Conservation (phyloP, 1,284 basidiomycete species). For the Boletus semigastroideus region DNA sequence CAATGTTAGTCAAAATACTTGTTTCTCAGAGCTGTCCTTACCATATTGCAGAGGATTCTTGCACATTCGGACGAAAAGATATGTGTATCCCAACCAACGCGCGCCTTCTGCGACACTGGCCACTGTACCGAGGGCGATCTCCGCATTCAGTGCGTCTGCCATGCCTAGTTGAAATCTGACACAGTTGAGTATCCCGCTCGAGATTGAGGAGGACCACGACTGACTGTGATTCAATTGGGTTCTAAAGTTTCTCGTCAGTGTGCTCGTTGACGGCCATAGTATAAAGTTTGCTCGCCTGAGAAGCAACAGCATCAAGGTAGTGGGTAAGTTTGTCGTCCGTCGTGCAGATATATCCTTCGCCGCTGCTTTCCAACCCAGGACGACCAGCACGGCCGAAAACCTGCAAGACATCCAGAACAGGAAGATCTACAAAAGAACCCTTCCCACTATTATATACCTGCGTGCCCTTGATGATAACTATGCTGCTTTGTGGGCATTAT, state of each 20-base stretch:
- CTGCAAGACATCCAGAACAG: conserved; percentile 94
- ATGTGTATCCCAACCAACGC: conserved; percentile 97
- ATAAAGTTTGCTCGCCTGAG: conserved; percentile 57
- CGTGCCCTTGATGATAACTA: conserved; percentile 97
- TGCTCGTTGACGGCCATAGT: neutral
- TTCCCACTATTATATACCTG: conserved; percentile 91
- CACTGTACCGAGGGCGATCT: conserved; percentile 94
- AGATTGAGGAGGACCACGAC: conserved; percentile 19
- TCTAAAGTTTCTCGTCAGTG: conserved; percentile 41
- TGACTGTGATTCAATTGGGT: conserved; percentile 95
- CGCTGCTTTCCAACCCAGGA: conserved; percentile 92
- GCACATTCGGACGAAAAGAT: conserved; percentile 94
- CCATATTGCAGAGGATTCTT: conserved; percentile 93
- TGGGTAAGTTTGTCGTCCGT: conserved; percentile 91
- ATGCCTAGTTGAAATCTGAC: conserved; percentile 83
- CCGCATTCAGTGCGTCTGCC: conserved; percentile 92
- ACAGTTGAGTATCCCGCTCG: conserved; percentile 14
- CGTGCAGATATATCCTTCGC: conserved; percentile 97
- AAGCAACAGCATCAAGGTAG: conserved; percentile 87
- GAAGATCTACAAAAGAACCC: conserved; percentile 90
- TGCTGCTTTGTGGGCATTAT: conserved; percentile 13
- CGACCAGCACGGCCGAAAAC: conserved; percentile 98
- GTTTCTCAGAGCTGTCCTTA: conserved; percentile 32
- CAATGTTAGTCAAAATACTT: neutral
- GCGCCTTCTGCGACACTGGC: conserved; percentile 86